A percentile compares a stretch with the other conserved stretches of the same genome.
phyloP scores from a whole-genome alignment of 495 filamentous ascomycete genomes.

The Bombardia bombarda region DNA sequence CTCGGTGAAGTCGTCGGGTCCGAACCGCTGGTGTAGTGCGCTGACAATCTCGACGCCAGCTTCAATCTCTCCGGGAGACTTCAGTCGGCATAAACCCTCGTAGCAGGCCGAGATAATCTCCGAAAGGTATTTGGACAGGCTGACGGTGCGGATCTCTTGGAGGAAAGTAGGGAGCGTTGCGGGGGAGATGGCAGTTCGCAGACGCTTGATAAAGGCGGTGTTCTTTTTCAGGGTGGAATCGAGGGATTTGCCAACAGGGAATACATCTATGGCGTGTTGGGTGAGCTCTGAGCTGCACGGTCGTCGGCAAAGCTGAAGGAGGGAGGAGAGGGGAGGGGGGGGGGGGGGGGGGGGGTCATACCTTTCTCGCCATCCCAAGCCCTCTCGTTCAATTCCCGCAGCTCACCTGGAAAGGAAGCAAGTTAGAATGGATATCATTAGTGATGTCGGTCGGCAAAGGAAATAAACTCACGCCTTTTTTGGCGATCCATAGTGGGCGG shows the following conservation, averaged over 20 bases:
- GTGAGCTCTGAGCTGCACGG: too few species aligned
- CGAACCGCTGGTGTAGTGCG: constrained; percentile 93
- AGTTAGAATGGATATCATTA: neutral
- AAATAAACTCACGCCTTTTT: constrained; percentile 62
- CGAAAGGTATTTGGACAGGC: constrained; percentile 93
- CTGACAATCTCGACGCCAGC: constrained; percentile 88
- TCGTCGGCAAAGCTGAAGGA: neutral
- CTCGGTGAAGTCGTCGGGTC: constrained; percentile 80
- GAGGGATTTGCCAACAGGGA: constrained; percentile 69
- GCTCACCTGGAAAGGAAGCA: constrained; percentile 54
- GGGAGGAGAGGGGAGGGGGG: constrained; percentile 7
- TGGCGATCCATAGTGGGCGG: constrained; percentile 66
- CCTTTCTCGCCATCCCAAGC: constrained; percentile 85
- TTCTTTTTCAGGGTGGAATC: constrained; percentile 99
- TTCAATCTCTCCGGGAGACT: constrained; percentile 80
- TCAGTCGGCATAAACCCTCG: constrained; percentile 87
- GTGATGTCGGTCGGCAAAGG: neutral
- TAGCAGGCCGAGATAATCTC: constrained; percentile 98
- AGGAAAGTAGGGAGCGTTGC: constrained; percentile 74
- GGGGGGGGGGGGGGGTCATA: constrained; percentile 28
- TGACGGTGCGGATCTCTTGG: constrained; percentile 85
- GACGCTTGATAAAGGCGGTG: constrained; percentile 94
- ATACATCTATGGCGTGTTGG: too few species aligned
- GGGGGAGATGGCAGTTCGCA: constrained; percentile 80
- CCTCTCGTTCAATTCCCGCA: constrained; percentile 77